phyloP scores from a whole-genome alignment of 1,284 basidiomycete genomes.

The Apiotrichum domesticum region DNA sequence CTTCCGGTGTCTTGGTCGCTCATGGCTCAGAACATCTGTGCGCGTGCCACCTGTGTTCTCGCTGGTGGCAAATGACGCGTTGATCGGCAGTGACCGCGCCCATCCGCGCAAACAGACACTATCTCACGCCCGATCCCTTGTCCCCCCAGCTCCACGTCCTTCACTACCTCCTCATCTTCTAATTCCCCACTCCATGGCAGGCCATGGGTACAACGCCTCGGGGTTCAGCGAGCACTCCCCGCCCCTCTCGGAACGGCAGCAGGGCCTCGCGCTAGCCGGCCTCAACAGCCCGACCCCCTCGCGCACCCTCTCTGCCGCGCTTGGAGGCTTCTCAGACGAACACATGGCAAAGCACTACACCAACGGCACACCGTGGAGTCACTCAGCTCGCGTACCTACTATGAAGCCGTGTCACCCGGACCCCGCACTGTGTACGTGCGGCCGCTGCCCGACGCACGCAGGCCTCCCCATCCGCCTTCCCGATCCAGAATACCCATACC shows the following conservation, averaged over 20 bases:
- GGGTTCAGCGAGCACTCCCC: not conserved
- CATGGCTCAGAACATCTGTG: too few species aligned
- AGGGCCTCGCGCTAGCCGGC: not conserved
- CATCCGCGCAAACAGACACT: too few species aligned
- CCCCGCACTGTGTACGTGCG: not conserved
- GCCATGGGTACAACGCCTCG: not conserved
- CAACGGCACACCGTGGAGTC: not conserved
- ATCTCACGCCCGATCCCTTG: too few species aligned
- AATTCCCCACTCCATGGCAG: not conserved
- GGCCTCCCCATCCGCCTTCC: too few species aligned
- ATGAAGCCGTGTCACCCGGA: not conserved
- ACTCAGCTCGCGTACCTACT: not conserved
- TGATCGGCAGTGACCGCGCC: too few species aligned
- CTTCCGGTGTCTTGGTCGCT: too few species aligned
- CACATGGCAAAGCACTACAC: not conserved
- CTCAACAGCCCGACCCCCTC: not conserved
- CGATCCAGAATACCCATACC: too few species aligned
- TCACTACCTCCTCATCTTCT: not conserved
- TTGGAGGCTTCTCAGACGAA: not conserved
- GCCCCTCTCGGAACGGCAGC: not conserved
- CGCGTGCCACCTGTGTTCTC: too few species aligned
- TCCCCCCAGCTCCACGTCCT: too few species aligned
- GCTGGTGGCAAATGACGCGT: too few species aligned
- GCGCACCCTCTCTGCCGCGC: not conserved
- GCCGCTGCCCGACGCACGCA: not conserved